Percentiles rank a stretch among this genome's conserved stretches.
phyloP scores from a whole-genome alignment of 2,329 filamentous ascomycete species.

The Monosporascus cannonballus region DNA sequence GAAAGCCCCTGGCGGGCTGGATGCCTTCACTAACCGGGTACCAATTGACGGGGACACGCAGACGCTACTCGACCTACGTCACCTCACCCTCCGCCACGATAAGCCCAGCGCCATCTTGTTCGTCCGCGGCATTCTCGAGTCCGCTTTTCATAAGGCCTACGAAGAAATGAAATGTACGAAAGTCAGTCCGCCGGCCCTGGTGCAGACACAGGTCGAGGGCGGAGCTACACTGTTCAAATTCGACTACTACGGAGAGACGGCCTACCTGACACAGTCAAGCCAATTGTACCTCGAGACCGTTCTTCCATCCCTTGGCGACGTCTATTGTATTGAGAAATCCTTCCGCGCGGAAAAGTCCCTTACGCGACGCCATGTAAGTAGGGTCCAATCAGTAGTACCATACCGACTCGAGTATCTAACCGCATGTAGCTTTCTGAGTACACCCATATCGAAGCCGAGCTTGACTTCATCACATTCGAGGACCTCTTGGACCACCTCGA shows the following conservation, averaged over 20 bases:
- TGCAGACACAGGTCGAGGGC: slow-evolving; percentile 93
- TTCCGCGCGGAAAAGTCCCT: slow-evolving; percentile 97
- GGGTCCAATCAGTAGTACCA: neutral
- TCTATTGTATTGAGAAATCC: slow-evolving; percentile 97
- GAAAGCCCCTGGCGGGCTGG: slow-evolving; percentile 76
- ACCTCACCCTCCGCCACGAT: slow-evolving; percentile 81
- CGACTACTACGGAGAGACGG: slow-evolving; percentile 81
- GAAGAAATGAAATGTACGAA: slow-evolving; percentile 72
- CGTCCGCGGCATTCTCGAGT: slow-evolving; percentile 74
- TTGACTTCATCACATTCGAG: slow-evolving; percentile 91
- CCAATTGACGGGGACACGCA: slow-evolving; percentile 48
- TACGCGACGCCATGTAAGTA: slow-evolving; percentile 67
- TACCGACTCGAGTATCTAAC: neutral
- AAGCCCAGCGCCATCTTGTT: slow-evolving; percentile 80
- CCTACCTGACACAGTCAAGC: slow-evolving; percentile 93
- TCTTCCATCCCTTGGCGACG: slow-evolving; percentile 82
- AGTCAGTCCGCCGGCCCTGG: slow-evolving; percentile 83
- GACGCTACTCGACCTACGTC: slow-evolving; percentile 70
- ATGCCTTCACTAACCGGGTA: slow-evolving; percentile 80
- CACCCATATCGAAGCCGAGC: slow-evolving; percentile 91
- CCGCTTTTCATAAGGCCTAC: slow-evolving; percentile 74
- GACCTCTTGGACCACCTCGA: slow-evolving; percentile 87
- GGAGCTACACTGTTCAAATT: slow-evolving; percentile 87
- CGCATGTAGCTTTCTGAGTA: slow-evolving; percentile 69
- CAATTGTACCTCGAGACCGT: slow-evolving; percentile 97